phyloP scores from a whole-genome alignment of 305 asterid genomes.

The Rubia tinctorum region DNA sequence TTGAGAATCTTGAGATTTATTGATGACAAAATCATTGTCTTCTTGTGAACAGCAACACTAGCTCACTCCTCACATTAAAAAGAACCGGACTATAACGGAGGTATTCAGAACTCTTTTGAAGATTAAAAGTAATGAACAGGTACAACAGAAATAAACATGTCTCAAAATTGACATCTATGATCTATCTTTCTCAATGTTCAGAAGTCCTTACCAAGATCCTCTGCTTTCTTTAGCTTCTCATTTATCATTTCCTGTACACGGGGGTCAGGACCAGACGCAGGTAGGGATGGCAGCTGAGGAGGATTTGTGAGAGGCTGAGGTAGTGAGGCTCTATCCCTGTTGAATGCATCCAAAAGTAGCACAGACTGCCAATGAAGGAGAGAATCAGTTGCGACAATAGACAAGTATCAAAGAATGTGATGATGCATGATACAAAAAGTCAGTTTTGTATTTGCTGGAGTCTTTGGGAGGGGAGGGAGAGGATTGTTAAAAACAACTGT shows the following conservation, averaged over 20 bases:
- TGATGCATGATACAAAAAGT: not conserved
- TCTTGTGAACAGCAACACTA: too few species aligned
- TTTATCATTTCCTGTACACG: conserved; percentile 80
- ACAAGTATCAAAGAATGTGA: not conserved
- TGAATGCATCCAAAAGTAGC: conserved; percentile 97
- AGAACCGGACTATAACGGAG: too few species aligned
- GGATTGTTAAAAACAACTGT: not conserved
- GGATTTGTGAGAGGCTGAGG: conserved; percentile 79
- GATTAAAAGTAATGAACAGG: not conserved
- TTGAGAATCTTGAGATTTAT: too few species aligned
- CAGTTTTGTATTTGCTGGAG: not conserved
- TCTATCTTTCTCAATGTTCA: not conserved
- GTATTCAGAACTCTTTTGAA: not conserved
- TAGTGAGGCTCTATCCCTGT: conserved; percentile 86
- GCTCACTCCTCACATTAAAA: too few species aligned
- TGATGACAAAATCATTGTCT: too few species aligned
- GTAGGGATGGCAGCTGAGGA: conserved; percentile 48
- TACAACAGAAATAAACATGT: not conserved
- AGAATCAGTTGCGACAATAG: conserved; percentile 4
- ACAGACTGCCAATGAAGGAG: conserved; percentile 48
- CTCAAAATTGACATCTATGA: not conserved
- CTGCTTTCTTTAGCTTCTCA: conserved; percentile 89
- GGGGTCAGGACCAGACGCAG: conserved; percentile 72
- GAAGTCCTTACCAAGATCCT: conserved; percentile 62
- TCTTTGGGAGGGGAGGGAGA: too few species aligned